A percentile compares a stretch with the other conserved stretches of the same genome.
Conservation (phyloP, 2,329 filamentous ascomycete genomes). For the Botrytis porri region DNA sequence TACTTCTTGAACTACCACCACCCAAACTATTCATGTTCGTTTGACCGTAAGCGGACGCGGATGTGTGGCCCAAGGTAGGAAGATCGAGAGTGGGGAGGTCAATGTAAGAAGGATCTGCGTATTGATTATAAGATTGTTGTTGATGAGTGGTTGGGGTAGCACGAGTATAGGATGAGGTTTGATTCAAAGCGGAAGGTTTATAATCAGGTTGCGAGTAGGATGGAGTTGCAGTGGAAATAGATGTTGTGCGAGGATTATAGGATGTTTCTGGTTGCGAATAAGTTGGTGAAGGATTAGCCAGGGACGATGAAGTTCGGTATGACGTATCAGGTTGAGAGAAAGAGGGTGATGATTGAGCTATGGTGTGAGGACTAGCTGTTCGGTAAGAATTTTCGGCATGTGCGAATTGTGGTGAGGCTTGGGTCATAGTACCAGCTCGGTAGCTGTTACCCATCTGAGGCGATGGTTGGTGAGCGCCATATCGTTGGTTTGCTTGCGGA, state of each 20-base stretch:
- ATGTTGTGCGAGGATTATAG: constrained; percentile 30
- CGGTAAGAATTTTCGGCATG: constrained; percentile 35
- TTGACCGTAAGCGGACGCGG: constrained; percentile 19
- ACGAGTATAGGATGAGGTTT: constrained; percentile 29
- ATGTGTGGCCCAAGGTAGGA: constrained; percentile 31
- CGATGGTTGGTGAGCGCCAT: constrained; percentile 33
- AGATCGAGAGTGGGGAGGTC: constrained; percentile 36
- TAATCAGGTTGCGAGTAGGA: constrained; percentile 31
- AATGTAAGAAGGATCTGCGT: constrained; percentile 34
- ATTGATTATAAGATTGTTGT: constrained; percentile 32
- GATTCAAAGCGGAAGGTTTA: constrained; percentile 25
- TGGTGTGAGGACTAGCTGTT: constrained; percentile 34
- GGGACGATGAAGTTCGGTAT: constrained; percentile 29
- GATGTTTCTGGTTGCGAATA: constrained; percentile 32
- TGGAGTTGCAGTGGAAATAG: constrained; percentile 31
- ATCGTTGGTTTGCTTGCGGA: constrained; percentile 34
- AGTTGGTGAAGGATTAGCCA: constrained; percentile 34
- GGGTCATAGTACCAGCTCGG: constrained; percentile 29
- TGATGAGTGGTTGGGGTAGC: constrained; percentile 34
- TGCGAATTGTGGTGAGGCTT: constrained; percentile 35
- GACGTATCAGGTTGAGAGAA: constrained; percentile 32
- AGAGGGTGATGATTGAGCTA: constrained; percentile 34
- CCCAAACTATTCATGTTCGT: constrained; percentile 19
- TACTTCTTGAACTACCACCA: constrained; percentile 20
- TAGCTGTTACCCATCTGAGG: constrained; percentile 35